Conservation (phyloP, 768 basidiomycete genomes). For the Boletus insuetus region DNA sequence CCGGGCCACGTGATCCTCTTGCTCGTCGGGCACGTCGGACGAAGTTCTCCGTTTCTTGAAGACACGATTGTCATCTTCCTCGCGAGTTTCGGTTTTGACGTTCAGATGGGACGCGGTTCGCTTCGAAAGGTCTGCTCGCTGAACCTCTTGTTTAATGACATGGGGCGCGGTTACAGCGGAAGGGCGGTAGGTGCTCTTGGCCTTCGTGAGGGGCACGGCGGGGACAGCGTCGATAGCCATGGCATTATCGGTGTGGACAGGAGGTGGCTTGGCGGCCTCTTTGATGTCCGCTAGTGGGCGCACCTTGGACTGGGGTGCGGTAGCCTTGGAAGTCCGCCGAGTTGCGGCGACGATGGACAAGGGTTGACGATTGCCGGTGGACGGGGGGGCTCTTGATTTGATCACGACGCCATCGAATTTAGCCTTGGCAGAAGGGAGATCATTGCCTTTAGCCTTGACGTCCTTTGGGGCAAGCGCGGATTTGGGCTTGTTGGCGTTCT, state of each 20-base stretch:
- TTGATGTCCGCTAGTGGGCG: constrained; percentile 31
- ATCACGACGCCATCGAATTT: constrained; percentile 64
- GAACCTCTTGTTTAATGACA: constrained; percentile 28
- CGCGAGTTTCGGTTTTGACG: constrained; percentile 38
- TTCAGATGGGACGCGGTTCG: constrained; percentile 34
- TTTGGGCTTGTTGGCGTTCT: constrained; percentile 45
- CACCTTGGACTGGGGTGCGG: constrained; percentile 19
- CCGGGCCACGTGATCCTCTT: constrained; percentile 32
- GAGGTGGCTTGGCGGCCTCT: constrained; percentile 19
- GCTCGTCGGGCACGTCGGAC: constrained; percentile 50
- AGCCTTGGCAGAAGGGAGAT: constrained; percentile 40
- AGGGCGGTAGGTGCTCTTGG: constrained; percentile 29
- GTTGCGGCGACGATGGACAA: constrained; percentile 50
- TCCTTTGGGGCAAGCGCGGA: constrained; percentile 31
- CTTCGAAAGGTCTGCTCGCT: constrained; percentile 26
- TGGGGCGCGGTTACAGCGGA: constrained; percentile 16
- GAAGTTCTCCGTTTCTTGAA: constrained; percentile 79
- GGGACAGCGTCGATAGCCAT: constrained; percentile 49
- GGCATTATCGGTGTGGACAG: constrained; percentile 45
- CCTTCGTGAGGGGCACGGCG: constrained; percentile 7
- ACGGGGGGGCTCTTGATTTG: constrained; percentile 42
- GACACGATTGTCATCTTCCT: constrained; percentile 56
- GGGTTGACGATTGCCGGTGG: constrained; percentile 45
- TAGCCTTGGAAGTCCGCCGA: constrained; percentile 37
- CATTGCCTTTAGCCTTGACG: constrained; percentile 58